Evolutionary conservation across 2,329 filamentous ascomycete genomes (phyloP), one percentile per base, ranked within the genome.

Genomic region (Neonectria punicea): DNA sequence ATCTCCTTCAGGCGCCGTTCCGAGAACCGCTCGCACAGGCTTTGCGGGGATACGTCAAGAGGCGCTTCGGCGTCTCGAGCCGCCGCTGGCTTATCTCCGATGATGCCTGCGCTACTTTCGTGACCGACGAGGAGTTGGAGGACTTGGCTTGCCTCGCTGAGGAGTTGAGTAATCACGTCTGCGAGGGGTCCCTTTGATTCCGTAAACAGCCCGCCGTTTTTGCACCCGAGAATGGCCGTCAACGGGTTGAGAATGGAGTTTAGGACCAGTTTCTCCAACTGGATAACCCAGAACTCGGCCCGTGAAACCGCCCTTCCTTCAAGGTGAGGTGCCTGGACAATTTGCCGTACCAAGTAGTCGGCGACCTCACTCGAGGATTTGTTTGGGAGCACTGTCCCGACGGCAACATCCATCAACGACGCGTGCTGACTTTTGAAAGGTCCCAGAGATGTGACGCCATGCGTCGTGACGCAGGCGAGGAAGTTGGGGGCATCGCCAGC

Each of bases 221-320:
- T 88, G 75, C 90, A 91, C 58, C 92, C 86, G 60, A 96, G 83
- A 10, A 98, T 80, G 1, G 90, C 91, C 0, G 93, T 96, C n/a
- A 98, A 80, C 0, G 95, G 93, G 75, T 97, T 97, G 73, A 98
- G 88, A 34, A 94, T 83, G 39, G 88, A 85, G 75, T 97, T 97
- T 56, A 94, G 84, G 1, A 92, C 91, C 1, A 98, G 83, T 77
- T 97, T 98, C 74, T 97, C 93, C 3, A 98, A 86, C 80, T 97
- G 94, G n/a, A 85, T 73, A 10, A 84, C 68, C 83, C 85, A 86
- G 16, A 89, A 76, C 50, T 87, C 82, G 2, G 79, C 67, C 11
- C 78, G 74, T 2, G 79, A 67, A 5, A 86, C 80, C 22, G 71
- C 63, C 9, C 72, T 78, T 0, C 80, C 83, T 13, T 78, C 75